Base-by-base conservation (phyloP, 2,329 filamentous ascomycete species). In the Verticillium zaregamsianum region DNA sequence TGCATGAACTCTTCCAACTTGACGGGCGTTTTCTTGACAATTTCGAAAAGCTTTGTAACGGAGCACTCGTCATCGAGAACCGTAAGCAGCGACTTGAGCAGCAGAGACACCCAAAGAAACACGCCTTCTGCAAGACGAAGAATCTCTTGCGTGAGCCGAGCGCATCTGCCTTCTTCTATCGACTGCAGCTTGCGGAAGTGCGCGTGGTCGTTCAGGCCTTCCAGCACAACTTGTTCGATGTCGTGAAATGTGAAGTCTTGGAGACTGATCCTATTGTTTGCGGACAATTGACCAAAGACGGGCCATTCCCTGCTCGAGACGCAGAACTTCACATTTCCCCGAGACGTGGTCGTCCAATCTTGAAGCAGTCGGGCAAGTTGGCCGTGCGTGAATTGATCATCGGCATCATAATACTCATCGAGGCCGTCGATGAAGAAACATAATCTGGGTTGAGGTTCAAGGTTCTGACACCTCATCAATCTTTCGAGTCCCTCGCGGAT, bases 351-450 rank as follows among this genome's bases (percentile, higher is more conserved):
- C 12, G 23, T 9, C 56, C 56, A 58, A 3, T 37, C 17, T 7
- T 28, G 3, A 25, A 58, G 56, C 56, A 40, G 23, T 2, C 23
- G 23, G 23, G 37, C 56, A 7, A 58, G 12, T 23, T 45, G 33
- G 5, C 33, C 14, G 20, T 39, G 35, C 5, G 35, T 20, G 20
- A 58, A 11, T 7, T 32, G 32, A 8, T 37, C 45, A 1, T n/a
- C 11, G 11, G 1, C 17, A 2, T 15, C 35, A 15, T 28, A 35
- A 14, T 45, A 58, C 20, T 58, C 56, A 17, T 58, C 56, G 20
- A 58, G 56, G 12, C 56, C 56, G 20, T 58, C 56, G 20, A 58
- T 58, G 33, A 58, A 58, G 56, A 58, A 58, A 2, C 56, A 58
- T 7, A 58, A 28, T 20, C 25, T 35, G 11, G 17, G n/a, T 7